A percentile compares a stretch with the other conserved stretches of the same genome.
These are phyloP conservation scores for Phlegmacium glaucopus DNA, from an alignment of 768 basidiomycete species.

Conservation along the genomic window DNA sequence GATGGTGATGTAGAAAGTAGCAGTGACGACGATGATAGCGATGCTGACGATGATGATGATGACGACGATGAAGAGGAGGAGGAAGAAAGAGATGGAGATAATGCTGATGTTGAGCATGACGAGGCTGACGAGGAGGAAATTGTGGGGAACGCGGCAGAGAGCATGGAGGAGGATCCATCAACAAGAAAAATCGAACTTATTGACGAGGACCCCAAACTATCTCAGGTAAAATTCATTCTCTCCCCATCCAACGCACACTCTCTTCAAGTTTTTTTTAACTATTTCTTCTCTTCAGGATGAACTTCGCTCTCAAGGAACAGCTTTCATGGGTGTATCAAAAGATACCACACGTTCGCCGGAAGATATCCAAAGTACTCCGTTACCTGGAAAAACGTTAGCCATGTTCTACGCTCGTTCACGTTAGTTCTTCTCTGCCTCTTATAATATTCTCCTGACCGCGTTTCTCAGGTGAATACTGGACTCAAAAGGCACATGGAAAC, in stretches of 20 bases:
- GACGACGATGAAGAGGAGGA: slow-evolving; percentile 46
- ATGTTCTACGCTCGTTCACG: slow-evolving; percentile 81
- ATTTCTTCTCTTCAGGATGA: slow-evolving; percentile 24
- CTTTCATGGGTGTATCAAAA: slow-evolving; percentile 60
- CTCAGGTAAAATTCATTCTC: not conserved
- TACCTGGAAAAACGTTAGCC: slow-evolving; percentile 81
- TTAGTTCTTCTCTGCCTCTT: slow-evolving; percentile 30
- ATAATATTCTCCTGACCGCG: not conserved
- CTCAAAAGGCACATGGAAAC: slow-evolving; percentile 58
- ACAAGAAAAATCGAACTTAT: not conserved
- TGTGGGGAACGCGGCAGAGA: slow-evolving; percentile 9
- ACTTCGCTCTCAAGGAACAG: slow-evolving; percentile 32
- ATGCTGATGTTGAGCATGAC: slow-evolving; percentile 32
- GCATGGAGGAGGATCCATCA: slow-evolving; percentile 3
- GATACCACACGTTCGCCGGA: slow-evolving; percentile 59
- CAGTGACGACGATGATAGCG: slow-evolving; percentile 57
- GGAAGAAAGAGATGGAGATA: slow-evolving; percentile 40
- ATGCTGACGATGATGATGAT: slow-evolving; percentile 53
- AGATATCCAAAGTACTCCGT: slow-evolving; percentile 69
- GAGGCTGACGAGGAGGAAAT: slow-evolving; percentile 24
- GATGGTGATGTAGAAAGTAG: slow-evolving; percentile 62
- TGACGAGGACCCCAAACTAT: not conserved
- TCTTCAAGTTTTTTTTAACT: not conserved
- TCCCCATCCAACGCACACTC: not conserved
- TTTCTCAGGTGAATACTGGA: slow-evolving; percentile 70